phyloP scores from a whole-genome alignment of 495 filamentous ascomycete species.

The Parachaetomium inaequale region DNA sequence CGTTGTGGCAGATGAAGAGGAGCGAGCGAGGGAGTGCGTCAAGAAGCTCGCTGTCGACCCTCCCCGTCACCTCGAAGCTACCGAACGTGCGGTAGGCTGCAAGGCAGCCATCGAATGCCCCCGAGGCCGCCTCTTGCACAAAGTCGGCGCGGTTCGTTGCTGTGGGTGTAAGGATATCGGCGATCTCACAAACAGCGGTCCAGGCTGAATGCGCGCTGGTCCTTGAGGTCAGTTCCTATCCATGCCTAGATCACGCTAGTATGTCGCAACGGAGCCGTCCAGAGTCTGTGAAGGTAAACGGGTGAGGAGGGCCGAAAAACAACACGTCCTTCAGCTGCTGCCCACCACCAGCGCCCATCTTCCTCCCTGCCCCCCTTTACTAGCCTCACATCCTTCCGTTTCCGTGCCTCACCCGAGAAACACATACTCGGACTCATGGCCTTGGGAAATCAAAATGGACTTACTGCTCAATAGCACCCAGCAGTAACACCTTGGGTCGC shows the following conservation, averaged over 20 bases:
- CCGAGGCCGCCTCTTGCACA: slow-evolving; percentile 65
- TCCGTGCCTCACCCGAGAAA: neutral
- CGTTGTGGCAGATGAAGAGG: slow-evolving; percentile 80
- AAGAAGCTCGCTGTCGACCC: slow-evolving; percentile 64
- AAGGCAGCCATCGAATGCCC: slow-evolving; percentile 62
- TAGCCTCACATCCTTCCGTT: neutral
- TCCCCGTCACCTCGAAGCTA: slow-evolving; percentile 64
- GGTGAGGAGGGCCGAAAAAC: too few species aligned
- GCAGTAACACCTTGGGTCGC: slow-evolving; percentile 32
- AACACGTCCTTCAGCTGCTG: too few species aligned
- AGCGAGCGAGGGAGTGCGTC: slow-evolving; percentile 60
- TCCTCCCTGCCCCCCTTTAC: neutral
- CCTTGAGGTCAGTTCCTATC: neutral
- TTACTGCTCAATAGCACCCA: slow-evolving; percentile 36
- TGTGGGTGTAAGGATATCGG: slow-evolving; percentile 29
- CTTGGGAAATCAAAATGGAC: neutral
- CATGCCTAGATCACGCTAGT: neutral
- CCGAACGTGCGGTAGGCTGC: slow-evolving; percentile 75
- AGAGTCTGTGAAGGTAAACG: neutral
- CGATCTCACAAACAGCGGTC: slow-evolving; percentile 25
- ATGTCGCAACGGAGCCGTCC: neutral
- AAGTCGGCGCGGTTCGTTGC: slow-evolving; percentile 49
- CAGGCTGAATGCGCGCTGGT: slow-evolving; percentile 32
- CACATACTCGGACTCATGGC: neutral
- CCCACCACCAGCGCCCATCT: neutral